Evolutionary conservation across 441 rosid genomes (phyloP), one percentile per base, ranked within the genome.

Genomic region (Croton laevigatus): DNA sequence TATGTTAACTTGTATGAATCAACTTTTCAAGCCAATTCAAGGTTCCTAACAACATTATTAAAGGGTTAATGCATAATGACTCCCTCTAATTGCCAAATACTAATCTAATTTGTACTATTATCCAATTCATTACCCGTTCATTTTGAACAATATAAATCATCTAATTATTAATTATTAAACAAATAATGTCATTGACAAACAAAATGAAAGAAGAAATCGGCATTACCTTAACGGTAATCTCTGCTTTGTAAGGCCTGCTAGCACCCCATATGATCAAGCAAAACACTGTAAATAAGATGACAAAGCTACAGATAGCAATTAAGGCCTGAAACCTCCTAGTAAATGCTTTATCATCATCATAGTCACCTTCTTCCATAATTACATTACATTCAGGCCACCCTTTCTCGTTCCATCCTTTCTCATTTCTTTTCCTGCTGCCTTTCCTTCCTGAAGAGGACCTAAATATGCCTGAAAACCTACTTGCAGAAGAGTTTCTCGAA

Each of bases 191-290:
- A 64, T 13, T 32, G 0, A 20, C 36, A 61, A 53, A 4, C 8
- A 36, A 60, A 67, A 11, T 58, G 6, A 4, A 16, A 72, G 63
- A 19, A 72, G 63, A 19, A 49, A 1, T 20, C 6, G 45, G 20
- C 69, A 46, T 86, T 27, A 89, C 92, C 94, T 84, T 91, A 73
- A 91, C 89, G 0, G 81, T 68, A 71, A 95, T 78, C 59, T 85
- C 67, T 1, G 98, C 88, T 71, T 91, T 93, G 83, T 79, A 91
- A 79, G 97, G 93, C 75, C 92, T 80, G 73, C 97, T 86, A 54
- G 91, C 98, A 0, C 95, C 95, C 98, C 97, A 95, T 16, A 95
- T 81, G 62, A 92, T 91, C 86, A 94, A 79, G 81, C 97, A 93
- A 66, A 91, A 88, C 63, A 91, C 90, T 10, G 93, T 85, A 71